Base-by-base conservation (phyloP, 2,329 filamentous ascomycete genomes). In the Penicillium brevicompactum region DNA sequence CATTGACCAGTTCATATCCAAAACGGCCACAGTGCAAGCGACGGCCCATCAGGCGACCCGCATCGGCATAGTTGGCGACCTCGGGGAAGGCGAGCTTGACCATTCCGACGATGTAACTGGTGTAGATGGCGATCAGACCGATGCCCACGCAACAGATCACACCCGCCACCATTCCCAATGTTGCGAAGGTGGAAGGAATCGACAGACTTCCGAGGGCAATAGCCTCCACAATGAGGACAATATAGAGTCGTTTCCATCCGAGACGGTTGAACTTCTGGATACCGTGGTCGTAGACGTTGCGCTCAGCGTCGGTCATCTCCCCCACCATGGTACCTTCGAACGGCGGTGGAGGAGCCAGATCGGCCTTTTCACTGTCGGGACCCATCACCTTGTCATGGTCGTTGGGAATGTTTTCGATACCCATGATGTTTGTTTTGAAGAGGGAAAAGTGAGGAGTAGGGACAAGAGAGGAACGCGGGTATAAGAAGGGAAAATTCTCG, bases 231-330 rank as follows among this genome's bases (percentile, higher is more conserved):
- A 80, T 78, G 46, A 80, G 65, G 57, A 78, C 76, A 31, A 80
- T 67, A 1, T 77, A 79, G 24, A 79, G 67, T 16, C 76, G 72
- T 62, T 80, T 78, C 80, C 80, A 83, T 48, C 80, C 73, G 18
- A 80, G 69, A 44, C 54, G 59, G 14, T 51, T 55, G 48, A 61
- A 63, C 24, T 47, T 61, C 21, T 57, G 42, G n/a, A 53, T 49
- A 8, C 54, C 54, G 13, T 56, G 51, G 14, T 55, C 46, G 38
- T 55, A 49, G 27, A 56, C 22, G n/a, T 56, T 56, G 22, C 53
- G 41, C 34, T 59, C 56, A 1, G 49, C 46, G n/a, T 57, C 56
- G 31, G 42, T 57, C 49, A 59, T 57, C 24, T 59, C 54, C 37
- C 56, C 56, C 18, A 59, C 37, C 14, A 59, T 56, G 27, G 56